Evolutionary conservation across 371 early-diverging fungal genomes (phyloP), one percentile per base, ranked within the genome.

Genomic region (Fennellomyces sp.): DNA sequence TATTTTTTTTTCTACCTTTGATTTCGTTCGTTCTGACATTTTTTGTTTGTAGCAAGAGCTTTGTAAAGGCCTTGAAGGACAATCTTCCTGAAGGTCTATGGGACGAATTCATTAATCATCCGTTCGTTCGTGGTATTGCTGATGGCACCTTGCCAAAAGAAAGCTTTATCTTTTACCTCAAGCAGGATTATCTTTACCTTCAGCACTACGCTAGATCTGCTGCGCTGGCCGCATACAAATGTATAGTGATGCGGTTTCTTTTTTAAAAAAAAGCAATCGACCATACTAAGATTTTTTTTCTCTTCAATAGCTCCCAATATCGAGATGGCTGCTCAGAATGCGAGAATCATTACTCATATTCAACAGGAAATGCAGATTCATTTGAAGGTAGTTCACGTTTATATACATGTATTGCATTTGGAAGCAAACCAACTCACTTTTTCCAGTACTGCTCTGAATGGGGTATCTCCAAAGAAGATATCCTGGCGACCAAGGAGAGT

Each of bases 171-270:
- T 83, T 88, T 65, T 94, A 88, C 65, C 83, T 94, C 52, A 83
- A 87, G 60, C 94, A 94, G 61, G 94, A 94, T 70, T 93, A 92
- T 62, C 69, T 91, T 28, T 93, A 89, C 68, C 62, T 93, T 52
- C 82, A 85, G 59, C 90, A 91, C 47, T 94, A 91, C 72, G 93
- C 94, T 4, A 81, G 92, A 2, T 82, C 83, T 11, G 84, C 89
- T 41, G 88, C 92, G 6, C 70, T 94, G 47, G 91, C 91, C 13
- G 88, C 88, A 1, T 93, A 82, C 76, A 92, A 92, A 69, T 85
- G 85, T 69, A 78, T 68, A 56, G 27, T 70, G 12, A 66, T 78
- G 56, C 60, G 54, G n/a, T n/a, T n/a, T n/a, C n/a, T n/a, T n/a
- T n/a, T n/a, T n/a, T n/a, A n/a, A n/a, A n/a, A n/a, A n/a, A n/a